A percentile compares a stretch with the other conserved stretches of the same genome.
Conservation (phyloP, 1,139 yeast genomes). For the Geotrichum cucujoidarum region DNA sequence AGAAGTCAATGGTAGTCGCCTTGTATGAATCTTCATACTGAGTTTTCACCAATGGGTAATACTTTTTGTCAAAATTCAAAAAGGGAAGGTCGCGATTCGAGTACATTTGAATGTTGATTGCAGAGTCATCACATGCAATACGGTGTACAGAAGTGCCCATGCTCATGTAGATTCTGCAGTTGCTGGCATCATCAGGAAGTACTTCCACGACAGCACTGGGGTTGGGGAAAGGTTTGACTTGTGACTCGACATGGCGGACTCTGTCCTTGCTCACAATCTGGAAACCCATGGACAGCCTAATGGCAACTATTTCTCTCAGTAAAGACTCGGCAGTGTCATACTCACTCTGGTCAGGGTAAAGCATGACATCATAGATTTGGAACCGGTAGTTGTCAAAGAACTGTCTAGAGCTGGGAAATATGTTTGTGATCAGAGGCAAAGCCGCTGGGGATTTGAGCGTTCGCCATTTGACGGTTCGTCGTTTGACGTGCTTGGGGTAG, state of each 20-base stretch:
- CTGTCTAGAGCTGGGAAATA: conserved; percentile 67
- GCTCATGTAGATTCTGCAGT: conserved; percentile 61
- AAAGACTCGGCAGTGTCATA: conserved; percentile 55
- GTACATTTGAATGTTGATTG: conserved; percentile 74
- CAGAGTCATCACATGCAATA: conserved; percentile 57
- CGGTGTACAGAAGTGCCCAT: conserved; percentile 83
- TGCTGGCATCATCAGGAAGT: conserved; percentile 41
- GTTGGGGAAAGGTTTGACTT: conserved; percentile 52
- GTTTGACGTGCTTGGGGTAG: conserved; percentile 62
- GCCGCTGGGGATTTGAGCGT: conserved; percentile 92
- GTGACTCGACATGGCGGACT: conserved; percentile 61
- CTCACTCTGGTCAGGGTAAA: conserved; percentile 52
- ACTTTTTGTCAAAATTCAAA: conserved; percentile 7
- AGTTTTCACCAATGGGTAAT: conserved; percentile 61
- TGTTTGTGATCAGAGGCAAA: conserved; percentile 70
- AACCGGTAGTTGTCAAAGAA: conserved; percentile 45
- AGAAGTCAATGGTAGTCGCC: conserved; percentile 50
- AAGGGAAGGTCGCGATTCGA: conserved; percentile 33
- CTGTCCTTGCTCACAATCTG: conserved; percentile 75
- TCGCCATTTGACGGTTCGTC: conserved; percentile 80
- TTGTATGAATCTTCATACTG: conserved; percentile 69
- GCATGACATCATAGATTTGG: conserved; percentile 58
- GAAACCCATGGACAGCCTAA: conserved; percentile 79
- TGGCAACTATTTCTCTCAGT: conserved; percentile 80
- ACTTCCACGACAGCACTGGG: conserved; percentile 39